Conservation (phyloP, 2,329 filamentous ascomycete species). For the Didymellaceae sp. region DNA sequence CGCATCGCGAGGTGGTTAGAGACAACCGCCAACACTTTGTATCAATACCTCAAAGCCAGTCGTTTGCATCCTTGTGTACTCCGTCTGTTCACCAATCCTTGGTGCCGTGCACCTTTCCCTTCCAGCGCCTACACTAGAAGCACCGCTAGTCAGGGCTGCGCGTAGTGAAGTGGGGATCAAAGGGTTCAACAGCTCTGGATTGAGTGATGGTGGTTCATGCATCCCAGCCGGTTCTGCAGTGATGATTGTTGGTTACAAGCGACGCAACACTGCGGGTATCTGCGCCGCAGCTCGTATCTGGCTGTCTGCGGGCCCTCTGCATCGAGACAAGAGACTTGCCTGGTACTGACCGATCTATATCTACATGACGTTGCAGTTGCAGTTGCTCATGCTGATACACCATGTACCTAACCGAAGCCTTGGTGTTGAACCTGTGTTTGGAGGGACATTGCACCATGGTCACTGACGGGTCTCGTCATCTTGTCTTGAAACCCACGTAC, state of each 20-base stretch:
- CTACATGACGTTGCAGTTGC: constrained; percentile 11
- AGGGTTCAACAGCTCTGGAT: constrained; percentile 15
- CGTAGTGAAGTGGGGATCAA: constrained; percentile 13
- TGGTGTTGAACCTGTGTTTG: constrained; percentile 9
- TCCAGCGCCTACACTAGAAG: constrained; percentile 9
- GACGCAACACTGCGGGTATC: neutral
- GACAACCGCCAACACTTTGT: constrained; percentile 1
- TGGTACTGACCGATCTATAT: constrained; percentile 4
- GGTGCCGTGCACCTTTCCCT: constrained; percentile 1
- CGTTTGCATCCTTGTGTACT: neutral
- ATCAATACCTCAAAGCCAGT: constrained; percentile 1
- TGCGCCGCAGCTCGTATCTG: constrained; percentile 9
- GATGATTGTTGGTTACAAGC: neutral
- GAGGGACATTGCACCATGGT: constrained; percentile 2
- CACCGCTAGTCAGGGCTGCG: constrained; percentile 5
- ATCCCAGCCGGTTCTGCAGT: constrained; percentile 1
- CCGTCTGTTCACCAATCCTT: neutral
- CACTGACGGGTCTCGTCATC: neutral
- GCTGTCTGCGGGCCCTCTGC: neutral
- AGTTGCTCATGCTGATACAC: no score
- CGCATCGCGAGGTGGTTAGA: neutral
- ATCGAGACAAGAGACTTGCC: no score
- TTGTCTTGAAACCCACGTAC: no score
- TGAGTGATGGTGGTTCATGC: neutral
- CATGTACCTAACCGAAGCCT: constrained; percentile 10